Base-by-base conservation (phyloP, 305 asterid species). In the Fraxinus baroniana region DNA sequence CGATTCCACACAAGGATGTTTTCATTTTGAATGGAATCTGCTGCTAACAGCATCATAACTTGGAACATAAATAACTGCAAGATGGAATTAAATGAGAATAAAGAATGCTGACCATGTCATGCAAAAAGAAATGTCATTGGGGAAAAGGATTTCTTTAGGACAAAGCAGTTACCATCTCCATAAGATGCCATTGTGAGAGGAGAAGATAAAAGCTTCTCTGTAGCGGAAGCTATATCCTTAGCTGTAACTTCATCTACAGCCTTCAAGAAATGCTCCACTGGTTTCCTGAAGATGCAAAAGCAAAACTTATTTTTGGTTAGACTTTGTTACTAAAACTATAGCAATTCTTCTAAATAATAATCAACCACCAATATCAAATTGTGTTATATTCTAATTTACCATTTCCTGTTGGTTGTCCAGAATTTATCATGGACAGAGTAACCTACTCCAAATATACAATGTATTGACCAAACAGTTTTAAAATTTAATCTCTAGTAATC, bases 171-270 rank as follows among this genome's bases (percentile, higher is more conserved):
- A 96, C 99, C 99, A 41, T 94, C 98, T 87, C 99, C 98, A 75
- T 92, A 92, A 22, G 97, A 93, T 74, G 98, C 99, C 97, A 96
- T 86, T 73, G 98, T 92, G 78, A 96, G 97, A 72, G 98, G 99
- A 46, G 97, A 90, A 17, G 88, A 72, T 28, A 96, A 22, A 70
- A 96, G 95, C 86, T 89, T 90, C 75, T 86, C 82, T 12, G 88
- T 88, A 30, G 79, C 18, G 6, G 83, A 39, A 79, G 91, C 73
- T 74, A 96, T 91, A 86, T 94, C 98, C 73, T 88, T 80, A 2
- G 80, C 78, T 24, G 94, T 82, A 79, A 96, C 84, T 73, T 85
- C 88, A 30, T 96, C 98, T 17, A 96, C 79, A 9, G 87, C 84
- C 87, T 85, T 87, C 94, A 94, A 89, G 97, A 87, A 94, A 85